These are phyloP conservation scores for Colletotrichum cuscutae DNA, from an alignment of 2,329 filamentous ascomycete genomes.

Conservation along the genomic window DNA sequence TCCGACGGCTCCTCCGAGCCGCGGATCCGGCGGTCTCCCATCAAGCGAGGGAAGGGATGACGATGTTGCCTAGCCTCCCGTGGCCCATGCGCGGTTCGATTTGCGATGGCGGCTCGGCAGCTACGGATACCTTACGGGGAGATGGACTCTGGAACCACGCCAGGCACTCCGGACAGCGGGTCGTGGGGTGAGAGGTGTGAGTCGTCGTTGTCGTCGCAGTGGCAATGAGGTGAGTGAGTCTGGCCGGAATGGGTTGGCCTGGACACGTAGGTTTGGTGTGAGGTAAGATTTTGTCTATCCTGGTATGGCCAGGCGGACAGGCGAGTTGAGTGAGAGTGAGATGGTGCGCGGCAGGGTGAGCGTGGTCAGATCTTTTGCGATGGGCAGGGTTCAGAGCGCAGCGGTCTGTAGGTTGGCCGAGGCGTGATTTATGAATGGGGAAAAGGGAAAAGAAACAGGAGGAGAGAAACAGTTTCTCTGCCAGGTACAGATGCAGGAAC, in stretches of 20 bases:
- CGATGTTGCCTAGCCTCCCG: conserved; percentile 31
- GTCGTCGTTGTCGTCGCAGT: background rate
- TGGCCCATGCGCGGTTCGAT: conserved; percentile 37
- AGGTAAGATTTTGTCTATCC: conserved; percentile 17
- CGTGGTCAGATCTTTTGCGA: conserved; percentile 12
- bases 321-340: background rate
- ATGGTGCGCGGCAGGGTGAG: conserved; percentile 5
- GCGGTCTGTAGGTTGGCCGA: background rate
- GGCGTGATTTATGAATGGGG: background rate
- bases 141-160: conserved; percentile 1
- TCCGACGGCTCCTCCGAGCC: conserved; percentile 52
- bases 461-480: conserved; percentile 15
- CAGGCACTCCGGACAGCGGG: background rate
- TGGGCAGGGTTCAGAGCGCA: background rate
- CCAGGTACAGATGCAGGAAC: conserved; percentile 43
- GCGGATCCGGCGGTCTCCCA: conserved; percentile 57
- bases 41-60: conserved; percentile 42
- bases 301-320: conserved; percentile 14
- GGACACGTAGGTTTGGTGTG: background rate
- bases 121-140: background rate
- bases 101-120: conserved; percentile 1
- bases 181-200: background rate
- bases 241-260: conserved; percentile 2
- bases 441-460: conserved; percentile 31
- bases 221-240: background rate